phyloP scores from a whole-genome alignment of 176 grass and related monocot species.

The Carex scoparia region DNA sequence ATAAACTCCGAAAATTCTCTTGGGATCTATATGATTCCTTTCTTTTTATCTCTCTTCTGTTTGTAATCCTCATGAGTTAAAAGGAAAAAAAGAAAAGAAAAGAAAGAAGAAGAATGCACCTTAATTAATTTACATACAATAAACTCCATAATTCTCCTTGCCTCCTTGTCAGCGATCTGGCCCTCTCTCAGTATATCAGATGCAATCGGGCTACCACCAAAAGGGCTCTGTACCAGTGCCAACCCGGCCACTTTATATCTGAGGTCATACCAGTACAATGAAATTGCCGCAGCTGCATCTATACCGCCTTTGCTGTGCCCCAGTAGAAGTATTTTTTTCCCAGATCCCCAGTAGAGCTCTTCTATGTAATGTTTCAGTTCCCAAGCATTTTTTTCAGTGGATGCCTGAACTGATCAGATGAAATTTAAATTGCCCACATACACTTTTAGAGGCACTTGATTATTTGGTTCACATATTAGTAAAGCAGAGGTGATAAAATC shows the following conservation, averaged over 20 bases:
- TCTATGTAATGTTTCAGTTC: constrained; percentile 85
- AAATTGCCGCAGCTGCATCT: constrained; percentile 73
- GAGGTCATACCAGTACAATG: constrained; percentile 73
- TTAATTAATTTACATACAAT: constrained; percentile 84
- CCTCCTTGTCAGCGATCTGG: constrained; percentile 68
- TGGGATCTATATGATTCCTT: background rate
- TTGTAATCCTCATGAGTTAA: background rate
- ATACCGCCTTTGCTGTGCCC: constrained; percentile 92
- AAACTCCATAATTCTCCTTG: constrained; percentile 72
- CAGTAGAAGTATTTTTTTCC: constrained; percentile 72
- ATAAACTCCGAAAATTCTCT: constrained; percentile 59
- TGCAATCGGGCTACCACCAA: constrained; percentile 66
- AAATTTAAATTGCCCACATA: background rate
- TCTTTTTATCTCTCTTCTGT: background rate
- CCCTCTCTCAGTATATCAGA: constrained; percentile 85
- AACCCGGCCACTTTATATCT: constrained; percentile 77
- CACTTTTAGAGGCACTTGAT: background rate
- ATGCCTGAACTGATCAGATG: constrained; percentile 46
- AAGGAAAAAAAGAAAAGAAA: background rate
- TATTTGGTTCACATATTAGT: background rate
- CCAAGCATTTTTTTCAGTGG: constrained; percentile 68
- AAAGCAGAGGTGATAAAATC: background rate
- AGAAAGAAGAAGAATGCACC: constrained; percentile 25
- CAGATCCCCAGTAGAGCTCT: constrained; percentile 82
- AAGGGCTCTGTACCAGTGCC: constrained; percentile 81